phyloP scores from a whole-genome alignment of 495 filamentous ascomycete species.

The Trichoderma gamsii region DNA sequence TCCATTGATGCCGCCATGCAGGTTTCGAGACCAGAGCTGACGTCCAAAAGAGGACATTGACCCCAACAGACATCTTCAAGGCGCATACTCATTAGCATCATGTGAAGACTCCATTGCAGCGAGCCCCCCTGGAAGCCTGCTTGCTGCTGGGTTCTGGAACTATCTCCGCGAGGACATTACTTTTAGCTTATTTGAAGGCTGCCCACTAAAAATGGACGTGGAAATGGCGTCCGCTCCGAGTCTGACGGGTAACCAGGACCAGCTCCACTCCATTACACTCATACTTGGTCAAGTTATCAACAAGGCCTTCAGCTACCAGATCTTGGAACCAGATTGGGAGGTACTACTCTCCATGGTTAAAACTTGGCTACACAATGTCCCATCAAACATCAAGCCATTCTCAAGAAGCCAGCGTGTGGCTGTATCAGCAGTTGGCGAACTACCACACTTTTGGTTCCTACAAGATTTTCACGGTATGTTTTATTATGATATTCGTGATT shows the following conservation, averaged over 20 bases:
- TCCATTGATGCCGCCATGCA: not conserved
- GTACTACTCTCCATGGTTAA: not conserved
- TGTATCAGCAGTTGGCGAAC: not conserved
- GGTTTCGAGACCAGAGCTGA: not conserved
- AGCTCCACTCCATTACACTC: constrained; percentile 29
- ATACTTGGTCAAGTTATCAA: constrained; percentile 33
- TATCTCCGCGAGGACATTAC: constrained; percentile 39
- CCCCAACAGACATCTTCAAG: constrained; percentile 22
- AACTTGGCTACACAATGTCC: not conserved
- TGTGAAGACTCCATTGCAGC: constrained; percentile 11
- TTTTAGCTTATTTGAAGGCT: constrained; percentile 29
- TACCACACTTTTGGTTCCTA: not conserved
- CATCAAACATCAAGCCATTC: not conserved
- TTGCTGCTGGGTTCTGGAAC: constrained; percentile 35
- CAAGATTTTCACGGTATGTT: constrained; percentile 6
- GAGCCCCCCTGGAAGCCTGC: constrained; percentile 21
- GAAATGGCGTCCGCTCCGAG: constrained; percentile 18
- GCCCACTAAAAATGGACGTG: constrained; percentile 31
- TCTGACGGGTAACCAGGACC: constrained; percentile 23
- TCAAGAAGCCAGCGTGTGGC: not conserved
- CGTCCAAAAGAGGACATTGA: constrained; percentile 17
- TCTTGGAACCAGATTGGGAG: not conserved
- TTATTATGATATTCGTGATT: not conserved
- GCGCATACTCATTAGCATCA: constrained; percentile 23
- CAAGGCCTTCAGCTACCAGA: constrained; percentile 18